Conservation (phyloP, 2,329 filamentous ascomycete genomes). For the Neurospora sp. region DNA sequence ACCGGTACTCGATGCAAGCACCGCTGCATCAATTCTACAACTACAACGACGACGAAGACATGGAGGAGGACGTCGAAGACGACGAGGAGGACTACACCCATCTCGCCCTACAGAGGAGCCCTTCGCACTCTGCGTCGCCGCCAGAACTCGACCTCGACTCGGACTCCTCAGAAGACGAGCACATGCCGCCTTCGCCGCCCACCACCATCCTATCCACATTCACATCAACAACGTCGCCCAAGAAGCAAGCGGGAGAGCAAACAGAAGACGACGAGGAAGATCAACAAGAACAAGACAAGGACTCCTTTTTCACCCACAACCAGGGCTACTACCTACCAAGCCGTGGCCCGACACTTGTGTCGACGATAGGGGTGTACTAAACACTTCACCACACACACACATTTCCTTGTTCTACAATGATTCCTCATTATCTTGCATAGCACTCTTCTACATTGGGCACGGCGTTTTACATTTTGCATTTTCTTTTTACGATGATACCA, state of each 20-base stretch:
- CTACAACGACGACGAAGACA: constrained; percentile 33
- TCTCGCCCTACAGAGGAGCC: constrained; percentile 58
- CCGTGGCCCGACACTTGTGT: constrained; percentile 41
- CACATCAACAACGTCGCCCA: constrained; percentile 21
- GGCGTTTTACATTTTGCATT: constrained; percentile 21
- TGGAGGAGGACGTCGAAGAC: constrained; percentile 39
- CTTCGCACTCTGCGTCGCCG: constrained; percentile 54
- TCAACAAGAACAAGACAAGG: constrained; percentile 28
- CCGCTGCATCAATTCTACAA: constrained; percentile 30
- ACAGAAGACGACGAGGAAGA: constrained; percentile 22
- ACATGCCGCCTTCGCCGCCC: constrained; percentile 62
- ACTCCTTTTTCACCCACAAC: constrained; percentile 32
- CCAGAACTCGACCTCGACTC: constrained; percentile 63
- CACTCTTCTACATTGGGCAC: constrained; percentile 15
- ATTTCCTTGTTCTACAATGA: constrained; percentile 6
- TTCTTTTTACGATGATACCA: background rate
- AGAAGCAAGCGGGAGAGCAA: constrained; percentile 36
- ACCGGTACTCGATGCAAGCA: constrained; percentile 12
- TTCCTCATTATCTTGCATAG: background rate
- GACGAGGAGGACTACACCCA: constrained; percentile 56
- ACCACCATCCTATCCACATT: constrained; percentile 48
- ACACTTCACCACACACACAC: background rate
- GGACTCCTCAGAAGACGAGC: constrained; percentile 62
- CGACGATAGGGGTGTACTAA: constrained; percentile 49
- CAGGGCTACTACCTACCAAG: constrained; percentile 45